Evolutionary conservation across 2,329 filamentous ascomycete species (phyloP).

Genomic region (Fusarium pseudoanthophilum): DNA sequence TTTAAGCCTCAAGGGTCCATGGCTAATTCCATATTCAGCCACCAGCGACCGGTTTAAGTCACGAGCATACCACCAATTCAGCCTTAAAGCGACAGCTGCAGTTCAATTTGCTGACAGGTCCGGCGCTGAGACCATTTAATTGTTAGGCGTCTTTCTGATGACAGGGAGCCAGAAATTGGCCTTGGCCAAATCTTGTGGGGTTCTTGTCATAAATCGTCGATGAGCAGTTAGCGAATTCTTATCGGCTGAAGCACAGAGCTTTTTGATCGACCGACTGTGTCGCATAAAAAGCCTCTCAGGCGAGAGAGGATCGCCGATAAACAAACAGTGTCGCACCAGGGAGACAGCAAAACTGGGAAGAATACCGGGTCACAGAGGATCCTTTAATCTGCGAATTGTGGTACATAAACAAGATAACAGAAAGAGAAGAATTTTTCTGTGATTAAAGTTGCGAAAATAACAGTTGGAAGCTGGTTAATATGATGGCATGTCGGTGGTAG

Average conservation of each 20-base stretch:
- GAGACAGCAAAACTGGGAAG: constrained; percentile 15
- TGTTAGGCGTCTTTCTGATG: neutral
- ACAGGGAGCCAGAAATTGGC: neutral
- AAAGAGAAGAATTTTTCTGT: neutral
- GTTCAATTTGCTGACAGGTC: neutral
- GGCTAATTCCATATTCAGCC: constrained; percentile 8
- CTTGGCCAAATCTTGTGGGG: neutral
- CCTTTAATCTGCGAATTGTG: constrained; percentile 29
- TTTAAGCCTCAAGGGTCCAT: constrained; percentile 26
- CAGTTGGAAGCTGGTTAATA: neutral
- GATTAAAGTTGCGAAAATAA: neutral
- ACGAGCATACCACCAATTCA: constrained; percentile 10
- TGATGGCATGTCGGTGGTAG: constrained; percentile 3
- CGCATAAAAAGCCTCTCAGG: constrained; percentile 4
- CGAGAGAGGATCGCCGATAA: constrained; percentile 17
- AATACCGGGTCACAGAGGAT: constrained; percentile 27
- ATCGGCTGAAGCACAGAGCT: constrained; percentile 13
- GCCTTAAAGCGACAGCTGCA: constrained; percentile 7
- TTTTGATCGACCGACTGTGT: constrained; percentile 17
- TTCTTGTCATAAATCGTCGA: neutral
- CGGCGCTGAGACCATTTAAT: neutral
- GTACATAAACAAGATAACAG: neutral
- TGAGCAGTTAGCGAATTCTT: neutral
- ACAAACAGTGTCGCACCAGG: constrained; percentile 27
- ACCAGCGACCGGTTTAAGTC: neutral